Evolutionary conservation across 495 filamentous ascomycete species (phyloP), one percentile per base, ranked within the genome.

Genomic region (Xylaria nigripes): DNA sequence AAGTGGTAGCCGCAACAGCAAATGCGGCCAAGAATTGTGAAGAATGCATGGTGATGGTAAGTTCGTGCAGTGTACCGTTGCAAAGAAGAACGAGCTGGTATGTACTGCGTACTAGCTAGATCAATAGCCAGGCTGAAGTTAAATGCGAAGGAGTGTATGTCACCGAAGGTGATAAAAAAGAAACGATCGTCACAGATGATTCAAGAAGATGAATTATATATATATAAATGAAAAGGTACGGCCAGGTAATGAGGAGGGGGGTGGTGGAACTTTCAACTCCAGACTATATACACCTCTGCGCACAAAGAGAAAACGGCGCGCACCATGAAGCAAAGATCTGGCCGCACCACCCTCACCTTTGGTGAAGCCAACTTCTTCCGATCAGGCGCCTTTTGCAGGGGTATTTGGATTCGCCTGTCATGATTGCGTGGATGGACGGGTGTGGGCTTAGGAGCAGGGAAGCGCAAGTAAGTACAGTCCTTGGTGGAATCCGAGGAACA

Each of bases 1-100:
- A 60, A 19, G 71, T 32, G 45, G 64, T 56, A 23, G 67, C 63
- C 21, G 66, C 49, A 42, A 62, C 48, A 47, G 68, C 63, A 40
- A 64, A 55, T 34, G 66, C 19, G 42, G 59, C 36, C 32, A 62
- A 50, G 50, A 62, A 45, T 50, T 57, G 62, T 34, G 61, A 55
- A 61, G 67, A 66, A 27, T 57, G 60, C 69, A 73, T 51, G 16
- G 6, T 49, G 57, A 46, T 46, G 12, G 21, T 34, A 55, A 55
- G 34, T 52, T 25, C 43, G 8, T 62, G 45, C 21, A 41, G 44
- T 47, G 56, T 42, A 51, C 47, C 44, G 46, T 57, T 51, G 43
- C 36, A 15, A 61, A 50, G 22, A 52, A 51, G 43, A n/a, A 43
- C 27, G 46, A 43, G 46, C 30, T 29, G 29, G 27, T 54, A 34